Evolutionary conservation across 805 yeast species (phyloP).

Genomic region (Candida corydali): DNA sequence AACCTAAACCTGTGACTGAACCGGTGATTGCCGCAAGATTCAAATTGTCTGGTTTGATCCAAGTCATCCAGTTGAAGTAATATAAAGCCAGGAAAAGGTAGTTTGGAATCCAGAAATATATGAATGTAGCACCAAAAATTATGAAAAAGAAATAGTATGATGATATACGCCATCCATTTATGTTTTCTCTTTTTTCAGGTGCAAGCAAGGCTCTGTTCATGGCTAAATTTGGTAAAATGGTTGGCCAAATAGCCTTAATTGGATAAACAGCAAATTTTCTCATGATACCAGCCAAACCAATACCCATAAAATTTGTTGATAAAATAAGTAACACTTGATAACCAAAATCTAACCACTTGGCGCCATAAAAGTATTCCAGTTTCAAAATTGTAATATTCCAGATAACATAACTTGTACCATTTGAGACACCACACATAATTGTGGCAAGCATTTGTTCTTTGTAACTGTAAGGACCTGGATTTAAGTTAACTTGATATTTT

Average conservation of each 20-base stretch:
- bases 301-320: slow-evolving; percentile 22
- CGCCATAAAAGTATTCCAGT: slow-evolving; percentile 17
- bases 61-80: slow-evolving; percentile 51
- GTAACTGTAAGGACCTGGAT: slow-evolving; percentile 54
- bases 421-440: slow-evolving; percentile 33
- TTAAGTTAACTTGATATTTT: slow-evolving; percentile 26
- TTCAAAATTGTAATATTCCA: slow-evolving; percentile 22
- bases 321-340: slow-evolving; percentile 20
- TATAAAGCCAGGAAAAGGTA: slow-evolving; percentile 40
- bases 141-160: slow-evolving; percentile 19
- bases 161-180: slow-evolving; percentile 28
- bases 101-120: slow-evolving; percentile 44
- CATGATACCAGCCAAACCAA: slow-evolving; percentile 28
- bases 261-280: slow-evolving; percentile 26
- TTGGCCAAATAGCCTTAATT: slow-evolving; percentile 22
- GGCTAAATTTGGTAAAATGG: slow-evolving; percentile 23
- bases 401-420: slow-evolving; percentile 21
- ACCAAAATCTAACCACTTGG: slow-evolving; percentile 24
- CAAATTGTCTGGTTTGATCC: slow-evolving; percentile 52
- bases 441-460: slow-evolving; percentile 69
- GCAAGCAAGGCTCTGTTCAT: slow-evolving; percentile 23
- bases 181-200: slow-evolving; percentile 19
- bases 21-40: slow-evolving; percentile 49
- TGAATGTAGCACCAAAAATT: slow-evolving; percentile 23
- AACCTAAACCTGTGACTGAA: slow-evolving; percentile 42